A percentile compares a stretch with the other conserved stretches of the same genome.
These are phyloP conservation scores for Eucalyptus pauciflora DNA, from an alignment of 345 rosid species.

Conservation along the genomic window DNA sequence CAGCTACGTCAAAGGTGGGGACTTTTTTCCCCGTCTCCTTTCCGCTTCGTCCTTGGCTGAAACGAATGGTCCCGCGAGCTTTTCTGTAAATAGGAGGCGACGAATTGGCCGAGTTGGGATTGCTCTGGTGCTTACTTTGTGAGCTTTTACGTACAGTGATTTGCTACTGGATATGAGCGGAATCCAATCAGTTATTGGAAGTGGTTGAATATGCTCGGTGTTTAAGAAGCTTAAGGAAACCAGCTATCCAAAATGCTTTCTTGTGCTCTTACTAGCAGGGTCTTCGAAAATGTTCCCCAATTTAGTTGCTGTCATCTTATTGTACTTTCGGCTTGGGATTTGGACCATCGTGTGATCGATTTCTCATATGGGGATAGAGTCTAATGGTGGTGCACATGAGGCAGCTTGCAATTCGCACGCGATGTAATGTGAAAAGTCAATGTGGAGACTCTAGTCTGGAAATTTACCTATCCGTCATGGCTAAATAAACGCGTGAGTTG, in stretches of 20 bases:
- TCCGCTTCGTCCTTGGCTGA: not conserved
- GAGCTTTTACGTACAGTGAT: not conserved
- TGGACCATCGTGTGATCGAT: not conserved
- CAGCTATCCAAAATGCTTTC: not conserved
- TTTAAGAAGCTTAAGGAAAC: not conserved
- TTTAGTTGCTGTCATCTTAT: not conserved
- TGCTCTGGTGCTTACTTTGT: not conserved
- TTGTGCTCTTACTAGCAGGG: not conserved
- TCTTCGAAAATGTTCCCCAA: not conserved
- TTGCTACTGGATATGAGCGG: not conserved
- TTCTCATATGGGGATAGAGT: not conserved
- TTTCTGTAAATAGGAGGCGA: not conserved
- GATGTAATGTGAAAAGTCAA: not conserved
- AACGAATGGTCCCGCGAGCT: not conserved
- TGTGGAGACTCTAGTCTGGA: not conserved
- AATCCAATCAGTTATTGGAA: not conserved
- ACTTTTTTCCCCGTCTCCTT: not conserved
- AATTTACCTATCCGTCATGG: not conserved
- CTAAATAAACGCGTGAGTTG: not conserved
- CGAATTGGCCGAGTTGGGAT: not conserved
- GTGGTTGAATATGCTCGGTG: not conserved
- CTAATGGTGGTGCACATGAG: not conserved
- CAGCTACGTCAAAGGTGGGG: slow-evolving; percentile 49
- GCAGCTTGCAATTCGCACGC: not conserved
- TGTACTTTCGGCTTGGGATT: not conserved